Evolutionary conservation across 2,329 filamentous ascomycete genomes (phyloP), one percentile per base, ranked within the genome.

Genomic region (Colletotrichum echinochloae): DNA sequence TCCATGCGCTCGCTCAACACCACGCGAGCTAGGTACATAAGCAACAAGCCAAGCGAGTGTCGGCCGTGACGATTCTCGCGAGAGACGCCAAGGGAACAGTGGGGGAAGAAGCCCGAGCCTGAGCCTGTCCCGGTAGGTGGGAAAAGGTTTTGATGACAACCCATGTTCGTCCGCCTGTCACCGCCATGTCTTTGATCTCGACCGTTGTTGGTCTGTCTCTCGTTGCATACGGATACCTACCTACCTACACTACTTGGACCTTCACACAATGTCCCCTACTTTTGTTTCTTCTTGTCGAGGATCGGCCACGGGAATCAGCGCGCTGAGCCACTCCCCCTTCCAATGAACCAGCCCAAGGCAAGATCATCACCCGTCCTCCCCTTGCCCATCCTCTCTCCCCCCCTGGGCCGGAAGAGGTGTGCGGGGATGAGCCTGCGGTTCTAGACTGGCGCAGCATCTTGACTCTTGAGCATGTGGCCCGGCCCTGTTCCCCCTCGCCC

Each of bases 81-180:
- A 66, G 66, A 60, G 66, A 65, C 46, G 55, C 55, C 52, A 60
- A 51, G 51, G 56, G 39, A 61, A 60, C 41, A 48, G 66, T 59
- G 46, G 46, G 46, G n/a, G 23, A 11, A 61, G 33, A 39, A 41
- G 39, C 39, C 39, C 20, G 62, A 62, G 44, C 37, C 37, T 39
- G 37, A 2, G n/a, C 37, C 35, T 30, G 56, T 60, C 57, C 63
- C 63, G 44, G 49, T 57, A 57, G 30, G 51, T 37, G 52, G 64
- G 44, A 67, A 67, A 67, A 63, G 41, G 20, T 46, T 57, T 70
- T 59, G 64, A 59, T 59, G 67, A 61, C 57, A 62, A 52, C 56
- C 66, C 28, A 44, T 16, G 16, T 28, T 1, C 20, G n/a, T 37
- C n/a, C 51, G 64, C 48, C 65, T 63, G 57, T 63, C 57, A 71